Evolutionary conservation across 768 basidiomycete genomes (phyloP), one percentile per base, ranked within the genome.

Genomic region (Lentinula sp.): DNA sequence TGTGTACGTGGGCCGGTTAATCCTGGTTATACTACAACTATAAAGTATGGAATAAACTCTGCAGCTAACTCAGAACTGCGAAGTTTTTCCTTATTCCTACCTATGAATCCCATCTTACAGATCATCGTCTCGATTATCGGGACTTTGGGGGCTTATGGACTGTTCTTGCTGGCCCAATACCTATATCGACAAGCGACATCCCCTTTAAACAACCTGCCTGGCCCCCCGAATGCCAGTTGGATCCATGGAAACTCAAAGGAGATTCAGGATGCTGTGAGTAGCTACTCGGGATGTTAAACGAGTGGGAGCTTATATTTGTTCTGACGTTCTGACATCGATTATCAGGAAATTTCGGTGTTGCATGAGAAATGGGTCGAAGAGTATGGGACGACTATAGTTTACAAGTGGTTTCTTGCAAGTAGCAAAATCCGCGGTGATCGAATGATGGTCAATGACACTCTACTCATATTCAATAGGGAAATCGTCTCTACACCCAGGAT

Each of bases 401-500:
- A 71, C 61, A 69, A 66, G 21, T 72, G 69, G 0, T 59, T 76
- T 2, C 66, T 78, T 10, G 65, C 62, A 39, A 37, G 79, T 78
- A 39, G 13, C 50, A 13, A 72, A 63, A 13, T 35, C 21, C 28
- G 3, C 13, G 21, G 18, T 4, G 0, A 2, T 35, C 9, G 16
- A 18, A 7, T 32, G 9, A 21, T 39, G 23, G 9, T 37, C 2
- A 10, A 49, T 21, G 18, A 46, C n/a, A n/a, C 5, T 43, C 37
- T 18, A 5, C 4, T 23, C 18, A 23, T 51, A 48, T n/a, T 39
- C 2, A 23, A 32, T 2, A 79, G 76, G 48, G 59, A 5, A 57
- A 71, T n/a, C 70, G 75, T 15, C 68, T 83, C 10, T 69, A 76
- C 66, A 82, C 82, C 0, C 59, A 73, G 43, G 84, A 86, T 63